Evolutionary conservation across 1,139 yeast species (phyloP), one percentile per base, ranked within the genome.

Genomic region (Taiozyma sp.): DNA sequence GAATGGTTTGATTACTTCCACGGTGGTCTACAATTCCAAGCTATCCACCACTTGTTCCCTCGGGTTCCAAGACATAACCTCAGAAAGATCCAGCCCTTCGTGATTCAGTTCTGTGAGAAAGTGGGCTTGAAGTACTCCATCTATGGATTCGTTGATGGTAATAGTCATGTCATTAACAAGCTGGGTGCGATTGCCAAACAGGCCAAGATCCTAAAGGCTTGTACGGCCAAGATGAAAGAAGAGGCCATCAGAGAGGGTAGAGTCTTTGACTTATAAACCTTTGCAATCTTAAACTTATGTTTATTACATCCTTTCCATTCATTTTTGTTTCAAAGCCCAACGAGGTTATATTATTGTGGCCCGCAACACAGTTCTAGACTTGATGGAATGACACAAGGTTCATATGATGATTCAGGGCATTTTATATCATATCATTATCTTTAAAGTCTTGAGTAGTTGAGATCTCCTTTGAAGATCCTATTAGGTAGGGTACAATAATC

Each of bases 1-100:
- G 83, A 80, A 55, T 89, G 97, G 96, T 73, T 89, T 47, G 97
- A 89, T 66, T 89, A 82, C 62, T 75, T 89, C 61, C 97, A 89
- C 62, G 97, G 97, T 7, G 97, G 97, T 0, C 76, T 89, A 48
- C 97, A 89, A 66, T 89, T 88, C 70, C 97, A 89, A 66, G 95
- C 90, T 2, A 81, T 89, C 48, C 97, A 89, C 65, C 97, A 89
- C 66, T 72, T 89, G 58, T 89, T 89, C 67, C 97, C 97, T 19
- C 74, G 97, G 51, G 68, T 89, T 63, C 97, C 97, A 19, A 77
- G 96, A 53, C 97, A 89, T 68, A 88, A 89, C 62, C 78, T 89
- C 59, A 76, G 97, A 56, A 71, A 73, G 40, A 89, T 83, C 0
- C 97, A 90, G 63, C 81, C 85, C 0, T 72, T 73, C 49, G 93